Percentiles rank a stretch among this genome's conserved stretches.
These are phyloP conservation scores for Phytophthora pistaciae DNA, from an alignment of 352 stramenopile genomes.

Conservation along the genomic window DNA sequence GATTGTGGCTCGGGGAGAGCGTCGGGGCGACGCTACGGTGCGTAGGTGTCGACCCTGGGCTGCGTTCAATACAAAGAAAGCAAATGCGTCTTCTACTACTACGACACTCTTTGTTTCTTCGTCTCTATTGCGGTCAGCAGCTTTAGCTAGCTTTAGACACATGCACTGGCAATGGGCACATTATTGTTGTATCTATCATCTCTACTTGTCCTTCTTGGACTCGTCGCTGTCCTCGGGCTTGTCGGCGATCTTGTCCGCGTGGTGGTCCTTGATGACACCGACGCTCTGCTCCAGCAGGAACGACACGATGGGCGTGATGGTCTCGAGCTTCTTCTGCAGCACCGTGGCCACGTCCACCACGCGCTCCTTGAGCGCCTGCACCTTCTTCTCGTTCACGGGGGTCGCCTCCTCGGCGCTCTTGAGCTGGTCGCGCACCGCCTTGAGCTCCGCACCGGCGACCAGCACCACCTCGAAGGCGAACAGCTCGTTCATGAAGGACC, in stretches of 20 bases:
- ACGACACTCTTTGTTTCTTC: neutral
- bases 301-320: conserved; percentile 62
- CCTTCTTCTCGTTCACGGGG: conserved; percentile 52
- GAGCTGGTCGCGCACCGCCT: conserved; percentile 66
- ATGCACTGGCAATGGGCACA: too few relatives aligned
- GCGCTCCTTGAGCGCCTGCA: conserved; percentile 61
- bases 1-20: conserved; percentile 62
- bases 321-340: conserved; percentile 65
- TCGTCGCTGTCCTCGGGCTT: conserved; percentile 10
- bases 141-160: too few relatives aligned
- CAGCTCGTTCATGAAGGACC: conserved; percentile 68
- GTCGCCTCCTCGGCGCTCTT: conserved; percentile 46
- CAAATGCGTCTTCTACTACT: conserved; percentile 21
- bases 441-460: conserved; percentile 68
- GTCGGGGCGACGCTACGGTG: conserved; percentile 91
- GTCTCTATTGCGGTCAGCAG: too few relatives aligned
- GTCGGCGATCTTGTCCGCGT: conserved; percentile 8
- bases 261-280: conserved; percentile 3
- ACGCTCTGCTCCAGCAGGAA: conserved; percentile 73
- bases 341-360: conserved; percentile 57
- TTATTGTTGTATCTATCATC: neutral
- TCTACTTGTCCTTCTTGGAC: conserved; percentile 63
- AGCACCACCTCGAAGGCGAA: conserved; percentile 76
- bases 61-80: conserved; percentile 42
- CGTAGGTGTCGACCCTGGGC: conserved; percentile 87